Conservation (phyloP, 2,329 filamentous ascomycete genomes). For the Ascochyta koolunga region DNA sequence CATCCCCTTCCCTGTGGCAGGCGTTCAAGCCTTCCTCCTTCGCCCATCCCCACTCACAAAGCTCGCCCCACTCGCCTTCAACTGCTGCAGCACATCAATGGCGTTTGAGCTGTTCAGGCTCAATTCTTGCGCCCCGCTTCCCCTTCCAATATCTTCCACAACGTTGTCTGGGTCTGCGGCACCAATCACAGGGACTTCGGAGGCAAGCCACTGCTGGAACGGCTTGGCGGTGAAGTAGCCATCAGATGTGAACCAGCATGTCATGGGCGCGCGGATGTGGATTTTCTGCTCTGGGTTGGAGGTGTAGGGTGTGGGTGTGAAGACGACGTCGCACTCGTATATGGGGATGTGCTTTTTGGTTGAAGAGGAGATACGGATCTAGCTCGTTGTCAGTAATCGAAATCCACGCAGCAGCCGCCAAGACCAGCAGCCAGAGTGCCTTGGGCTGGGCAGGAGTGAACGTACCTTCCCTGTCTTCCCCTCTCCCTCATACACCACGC, state of each 20-base stretch:
- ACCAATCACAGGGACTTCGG: conserved; percentile 69
- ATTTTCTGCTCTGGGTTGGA: conserved; percentile 50
- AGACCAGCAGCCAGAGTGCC: not conserved
- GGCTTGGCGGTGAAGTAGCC: conserved; percentile 76
- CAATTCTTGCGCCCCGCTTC: conserved; percentile 35
- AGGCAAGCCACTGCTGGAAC: conserved; percentile 79
- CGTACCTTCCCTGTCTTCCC: conserved; percentile 69
- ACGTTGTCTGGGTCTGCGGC: conserved; percentile 65
- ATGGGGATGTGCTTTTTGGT: conserved; percentile 80
- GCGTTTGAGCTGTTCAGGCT: conserved; percentile 41
- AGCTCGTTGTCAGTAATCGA: not conserved
- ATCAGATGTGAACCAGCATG: conserved; percentile 74
- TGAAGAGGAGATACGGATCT: conserved; percentile 76
- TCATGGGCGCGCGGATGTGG: conserved; percentile 69
- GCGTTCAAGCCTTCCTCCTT: conserved; percentile 42
- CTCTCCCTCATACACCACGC: conserved; percentile 79
- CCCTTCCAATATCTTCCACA: conserved; percentile 51
- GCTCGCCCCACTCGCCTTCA: conserved; percentile 43
- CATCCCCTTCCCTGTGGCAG: not conserved
- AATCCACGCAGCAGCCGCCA: not conserved
- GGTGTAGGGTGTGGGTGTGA: conserved; percentile 48
- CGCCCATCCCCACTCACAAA: conserved; percentile 35
- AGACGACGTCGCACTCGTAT: conserved; percentile 75
- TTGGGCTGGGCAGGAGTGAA: not conserved
- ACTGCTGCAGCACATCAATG: conserved; percentile 43